These are phyloP conservation scores for Udeniomyces megalosporus DNA, from an alignment of 768 basidiomycete genomes.

Conservation along the genomic window DNA sequence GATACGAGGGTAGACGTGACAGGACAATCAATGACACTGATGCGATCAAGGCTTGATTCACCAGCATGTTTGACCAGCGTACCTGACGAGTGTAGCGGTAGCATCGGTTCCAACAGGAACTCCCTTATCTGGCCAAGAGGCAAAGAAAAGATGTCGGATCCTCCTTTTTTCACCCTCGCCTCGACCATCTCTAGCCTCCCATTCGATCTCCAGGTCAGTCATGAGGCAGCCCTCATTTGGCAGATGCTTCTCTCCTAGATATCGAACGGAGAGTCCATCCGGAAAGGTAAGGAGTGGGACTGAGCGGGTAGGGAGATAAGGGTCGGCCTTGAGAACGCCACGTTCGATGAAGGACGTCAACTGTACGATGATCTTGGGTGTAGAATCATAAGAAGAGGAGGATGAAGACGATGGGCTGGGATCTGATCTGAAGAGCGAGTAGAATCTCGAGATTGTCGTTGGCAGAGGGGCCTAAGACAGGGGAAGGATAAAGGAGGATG, in stretches of 20 bases:
- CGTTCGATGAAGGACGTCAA: constrained; percentile 26
- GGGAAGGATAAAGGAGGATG: not conserved
- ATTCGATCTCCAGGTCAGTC: not conserved
- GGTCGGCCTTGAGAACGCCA: constrained; percentile 25
- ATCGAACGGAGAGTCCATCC: too few species aligned
- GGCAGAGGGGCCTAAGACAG: constrained; percentile 26
- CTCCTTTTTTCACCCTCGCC: not conserved
- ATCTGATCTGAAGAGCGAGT: constrained; percentile 12
- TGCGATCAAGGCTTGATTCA: too few species aligned
- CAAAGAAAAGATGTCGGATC: not conserved
- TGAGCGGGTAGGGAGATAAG: constrained; percentile 21
- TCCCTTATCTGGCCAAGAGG: constrained; percentile 3
- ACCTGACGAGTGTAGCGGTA: not conserved
- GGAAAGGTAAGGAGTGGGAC: not conserved
- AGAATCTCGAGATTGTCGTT: constrained; percentile 22
- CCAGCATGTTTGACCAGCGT: not conserved
- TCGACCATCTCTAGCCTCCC: too few species aligned
- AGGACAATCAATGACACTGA: too few species aligned
- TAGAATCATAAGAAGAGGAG: not conserved
- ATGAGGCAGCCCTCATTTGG: not conserved
- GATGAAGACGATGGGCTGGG: not conserved
- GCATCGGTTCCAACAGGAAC: not conserved
- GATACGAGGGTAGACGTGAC: not conserved
- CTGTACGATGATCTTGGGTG: constrained; percentile 25
- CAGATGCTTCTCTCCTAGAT: too few species aligned